Percentiles rank a stretch among this genome's conserved stretches.
phyloP scores from a whole-genome alignment of 176 grass and related monocot species.

The Aegilops sharonensis region DNA sequence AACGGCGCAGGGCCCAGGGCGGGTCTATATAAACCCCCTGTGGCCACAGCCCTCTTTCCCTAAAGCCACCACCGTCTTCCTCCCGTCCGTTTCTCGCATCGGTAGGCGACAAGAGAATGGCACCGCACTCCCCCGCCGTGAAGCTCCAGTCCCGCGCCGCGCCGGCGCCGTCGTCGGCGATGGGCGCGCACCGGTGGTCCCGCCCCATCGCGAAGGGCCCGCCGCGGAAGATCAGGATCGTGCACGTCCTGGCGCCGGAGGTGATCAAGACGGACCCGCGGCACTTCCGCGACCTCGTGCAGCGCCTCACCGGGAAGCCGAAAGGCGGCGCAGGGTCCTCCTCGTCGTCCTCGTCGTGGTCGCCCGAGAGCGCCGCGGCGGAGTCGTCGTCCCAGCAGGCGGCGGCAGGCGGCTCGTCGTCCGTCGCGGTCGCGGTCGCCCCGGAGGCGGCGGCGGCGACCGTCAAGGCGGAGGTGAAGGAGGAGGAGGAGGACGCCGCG shows the following conservation, averaged over 20 bases:
- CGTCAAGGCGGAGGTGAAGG: slow-evolving; percentile 29
- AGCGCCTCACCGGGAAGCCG: slow-evolving; percentile 65
- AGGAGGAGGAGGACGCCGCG: slow-evolving; percentile 1
- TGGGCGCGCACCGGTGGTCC: slow-evolving; percentile 28
- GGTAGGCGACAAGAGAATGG: not conserved
- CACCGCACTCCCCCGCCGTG: slow-evolving; percentile 5
- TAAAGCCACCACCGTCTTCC: not conserved
- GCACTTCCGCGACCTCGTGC: slow-evolving; percentile 76
- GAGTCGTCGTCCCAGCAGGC: not conserved
- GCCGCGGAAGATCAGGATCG: slow-evolving; percentile 60
- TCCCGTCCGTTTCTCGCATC: not conserved
- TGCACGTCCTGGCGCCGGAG: slow-evolving; percentile 57
- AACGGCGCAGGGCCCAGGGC: not conserved
- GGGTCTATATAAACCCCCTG: slow-evolving; percentile 22
- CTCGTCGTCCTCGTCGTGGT: not conserved
- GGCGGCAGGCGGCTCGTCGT: not conserved
- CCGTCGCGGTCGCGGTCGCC: not conserved
- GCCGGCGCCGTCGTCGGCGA: not conserved
- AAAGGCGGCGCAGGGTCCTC: not conserved
- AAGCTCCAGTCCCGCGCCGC: slow-evolving; percentile 24
- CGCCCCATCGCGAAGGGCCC: slow-evolving; percentile 35
- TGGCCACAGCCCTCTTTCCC: not conserved
- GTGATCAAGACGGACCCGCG: slow-evolving; percentile 64
- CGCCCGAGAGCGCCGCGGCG: not conserved
- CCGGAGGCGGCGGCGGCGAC: not conserved